Evolutionary conservation across 139 green algal genomes (phyloP).

Genomic region (Tetradesmus obliquus): DNA sequence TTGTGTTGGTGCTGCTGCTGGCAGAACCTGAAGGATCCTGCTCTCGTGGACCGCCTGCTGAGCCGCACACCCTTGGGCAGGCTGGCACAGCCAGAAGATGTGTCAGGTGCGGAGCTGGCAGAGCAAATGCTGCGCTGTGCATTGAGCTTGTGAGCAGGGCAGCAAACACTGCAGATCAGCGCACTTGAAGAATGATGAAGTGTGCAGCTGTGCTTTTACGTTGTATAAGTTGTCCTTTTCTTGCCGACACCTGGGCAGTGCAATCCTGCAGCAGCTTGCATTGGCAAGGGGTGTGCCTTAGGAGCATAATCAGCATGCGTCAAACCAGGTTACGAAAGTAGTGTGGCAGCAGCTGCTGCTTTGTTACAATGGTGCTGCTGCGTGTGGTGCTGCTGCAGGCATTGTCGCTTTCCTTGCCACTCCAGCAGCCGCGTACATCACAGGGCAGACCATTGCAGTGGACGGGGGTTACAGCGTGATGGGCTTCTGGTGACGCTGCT

Average conservation of each 20-base stretch:
- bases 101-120: slow-evolving; percentile 44
- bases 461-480: slow-evolving; percentile 84
- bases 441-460: slow-evolving; percentile 83
- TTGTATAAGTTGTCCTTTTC: too few species aligned
- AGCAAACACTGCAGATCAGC: too few species aligned
- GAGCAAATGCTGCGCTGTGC: too few species aligned
- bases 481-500: slow-evolving; percentile 61
- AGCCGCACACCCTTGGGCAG: slow-evolving; percentile 76
- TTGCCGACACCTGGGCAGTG: too few species aligned
- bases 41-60: slow-evolving; percentile 58
- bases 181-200: too few species aligned
- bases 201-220: too few species aligned
- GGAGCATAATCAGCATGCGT: background rate
- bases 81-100: slow-evolving; percentile 72
- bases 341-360: too few species aligned
- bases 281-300: too few species aligned
- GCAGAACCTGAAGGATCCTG: slow-evolving; percentile 54
- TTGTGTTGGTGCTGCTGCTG: slow-evolving; percentile 1
- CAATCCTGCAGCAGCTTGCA: too few species aligned
- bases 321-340: background rate
- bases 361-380: background rate
- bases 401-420: slow-evolving; percentile 75
- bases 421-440: slow-evolving; percentile 84
- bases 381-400: slow-evolving; percentile 49
- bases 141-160: too few species aligned